These are phyloP conservation scores for Neurospora sp. DNA, from an alignment of 495 filamentous ascomycete species.

Conservation along the genomic window DNA sequence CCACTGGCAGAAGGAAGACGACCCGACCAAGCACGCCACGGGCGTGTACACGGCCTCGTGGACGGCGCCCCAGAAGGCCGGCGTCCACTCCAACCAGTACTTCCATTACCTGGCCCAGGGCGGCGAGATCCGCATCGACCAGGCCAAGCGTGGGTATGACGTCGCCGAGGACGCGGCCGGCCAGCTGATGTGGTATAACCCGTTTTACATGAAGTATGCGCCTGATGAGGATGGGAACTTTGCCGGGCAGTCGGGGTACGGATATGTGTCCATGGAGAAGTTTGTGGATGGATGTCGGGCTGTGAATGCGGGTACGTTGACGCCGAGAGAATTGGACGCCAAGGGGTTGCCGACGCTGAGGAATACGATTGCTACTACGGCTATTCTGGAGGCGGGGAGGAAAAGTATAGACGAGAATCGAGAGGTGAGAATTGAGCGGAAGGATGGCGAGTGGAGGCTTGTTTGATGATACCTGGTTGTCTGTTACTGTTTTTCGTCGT, in stretches of 20 bases:
- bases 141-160: conserved; percentile 91
- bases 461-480: conserved; percentile 35
- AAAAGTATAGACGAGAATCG: conserved; percentile 71
- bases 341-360: conserved; percentile 74
- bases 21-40: conserved; percentile 59
- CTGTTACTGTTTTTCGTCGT: not conserved
- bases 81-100: conserved; percentile 91
- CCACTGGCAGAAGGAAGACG: conserved; percentile 68
- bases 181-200: conserved; percentile 75
- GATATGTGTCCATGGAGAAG: conserved; percentile 91
- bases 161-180: conserved; percentile 69
- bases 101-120: conserved; percentile 83
- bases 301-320: conserved; percentile 61
- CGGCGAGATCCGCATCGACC: conserved; percentile 83
- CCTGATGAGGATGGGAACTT: conserved; percentile 95
- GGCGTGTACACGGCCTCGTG: conserved; percentile 93
- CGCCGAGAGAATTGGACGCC: conserved; percentile 63
- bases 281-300: conserved; percentile 81
- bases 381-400: conserved; percentile 81
- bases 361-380: conserved; percentile 85
- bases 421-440: conserved; percentile 59
- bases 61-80: conserved; percentile 86
- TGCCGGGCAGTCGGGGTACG: conserved; percentile 80
- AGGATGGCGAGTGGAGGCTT: conserved; percentile 57
- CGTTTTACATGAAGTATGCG: conserved; percentile 95